phyloP scores from a whole-genome alignment of 2,329 filamentous ascomycete species.

The Mycosphaerella arachidis region DNA sequence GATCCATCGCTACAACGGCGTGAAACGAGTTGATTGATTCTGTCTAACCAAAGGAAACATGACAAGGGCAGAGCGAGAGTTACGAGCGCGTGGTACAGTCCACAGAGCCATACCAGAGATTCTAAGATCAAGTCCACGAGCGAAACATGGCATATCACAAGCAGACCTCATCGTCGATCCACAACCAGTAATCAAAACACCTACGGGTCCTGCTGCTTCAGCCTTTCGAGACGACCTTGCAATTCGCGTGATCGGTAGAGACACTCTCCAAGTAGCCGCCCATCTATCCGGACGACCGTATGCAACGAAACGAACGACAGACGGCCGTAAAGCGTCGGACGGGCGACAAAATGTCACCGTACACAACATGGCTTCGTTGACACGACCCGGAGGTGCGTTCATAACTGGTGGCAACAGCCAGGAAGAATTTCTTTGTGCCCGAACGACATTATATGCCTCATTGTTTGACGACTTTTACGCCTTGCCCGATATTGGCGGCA shows the following conservation, averaged over 20 bases:
- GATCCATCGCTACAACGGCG: not conserved
- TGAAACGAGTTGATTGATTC: not conserved
- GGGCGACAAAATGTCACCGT: conserved; percentile 46
- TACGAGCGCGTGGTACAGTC: conserved; percentile 48
- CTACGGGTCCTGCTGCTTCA: conserved; percentile 8
- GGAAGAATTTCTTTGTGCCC: conserved; percentile 59
- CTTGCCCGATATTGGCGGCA: conserved; percentile 53
- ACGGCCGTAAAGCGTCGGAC: conserved; percentile 21
- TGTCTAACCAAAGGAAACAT: conserved; percentile 9
- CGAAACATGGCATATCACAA: conserved; percentile 51
- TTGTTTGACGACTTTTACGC: conserved; percentile 57
- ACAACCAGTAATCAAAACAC: conserved; percentile 20
- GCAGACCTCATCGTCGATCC: conserved; percentile 49
- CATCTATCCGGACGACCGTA: conserved; percentile 24
- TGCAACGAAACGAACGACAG: conserved; percentile 16
- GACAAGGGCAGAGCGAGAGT: conserved; percentile 24
- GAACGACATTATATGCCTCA: conserved; percentile 57
- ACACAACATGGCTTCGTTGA: conserved; percentile 61
- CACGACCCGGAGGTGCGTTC: conserved; percentile 58
- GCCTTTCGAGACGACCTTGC: conserved; percentile 24
- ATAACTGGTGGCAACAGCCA: conserved; percentile 56
- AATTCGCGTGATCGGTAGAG: conserved; percentile 47
- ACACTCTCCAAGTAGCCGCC: conserved; percentile 52
- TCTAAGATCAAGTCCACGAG: conserved; percentile 50
- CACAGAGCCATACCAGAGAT: conserved; percentile 58